A percentile compares a stretch with the other conserved stretches of the same genome.
phyloP scores from a whole-genome alignment of 306 rosid species.

The Alnus rubra region DNA sequence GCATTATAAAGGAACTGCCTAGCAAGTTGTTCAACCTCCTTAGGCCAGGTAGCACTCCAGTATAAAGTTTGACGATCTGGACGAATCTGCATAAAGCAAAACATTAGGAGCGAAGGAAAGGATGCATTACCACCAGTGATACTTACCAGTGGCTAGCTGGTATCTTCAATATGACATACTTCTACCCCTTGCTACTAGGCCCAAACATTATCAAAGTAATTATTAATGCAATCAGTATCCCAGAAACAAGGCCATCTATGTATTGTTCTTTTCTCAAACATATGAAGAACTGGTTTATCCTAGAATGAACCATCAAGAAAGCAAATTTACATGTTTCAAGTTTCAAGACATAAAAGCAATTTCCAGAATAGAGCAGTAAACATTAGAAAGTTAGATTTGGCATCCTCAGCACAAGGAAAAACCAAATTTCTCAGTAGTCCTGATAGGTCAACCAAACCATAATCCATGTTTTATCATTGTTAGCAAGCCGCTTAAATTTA shows the following conservation, averaged over 20 bases:
- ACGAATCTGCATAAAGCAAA: constrained; percentile 58
- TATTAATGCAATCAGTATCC: not conserved
- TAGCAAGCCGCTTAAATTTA: too few species aligned
- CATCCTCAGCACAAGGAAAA: too few species aligned
- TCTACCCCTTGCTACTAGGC: not conserved
- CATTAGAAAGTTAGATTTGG: not conserved
- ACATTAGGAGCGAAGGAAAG: constrained; percentile 1
- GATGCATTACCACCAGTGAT: not conserved
- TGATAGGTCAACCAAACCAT: too few species aligned
- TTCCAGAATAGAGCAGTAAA: not conserved
- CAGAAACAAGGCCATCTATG: not conserved
- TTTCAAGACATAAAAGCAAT: not conserved
- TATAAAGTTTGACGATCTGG: constrained; percentile 94
- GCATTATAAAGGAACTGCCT: constrained; percentile 89
- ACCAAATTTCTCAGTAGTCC: too few species aligned
- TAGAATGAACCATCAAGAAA: not conserved
- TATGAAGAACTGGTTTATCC: not conserved
- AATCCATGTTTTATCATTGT: too few species aligned
- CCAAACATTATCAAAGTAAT: not conserved
- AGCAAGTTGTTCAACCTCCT: constrained; percentile 92
- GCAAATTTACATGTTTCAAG: not conserved
- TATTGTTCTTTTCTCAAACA: not conserved
- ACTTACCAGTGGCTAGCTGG: not conserved
- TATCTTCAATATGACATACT: not conserved
- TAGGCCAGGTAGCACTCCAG: constrained; percentile 99